phyloP scores from a whole-genome alignment of 2,329 filamentous ascomycete genomes.

The Paracamarosporium sp. region DNA sequence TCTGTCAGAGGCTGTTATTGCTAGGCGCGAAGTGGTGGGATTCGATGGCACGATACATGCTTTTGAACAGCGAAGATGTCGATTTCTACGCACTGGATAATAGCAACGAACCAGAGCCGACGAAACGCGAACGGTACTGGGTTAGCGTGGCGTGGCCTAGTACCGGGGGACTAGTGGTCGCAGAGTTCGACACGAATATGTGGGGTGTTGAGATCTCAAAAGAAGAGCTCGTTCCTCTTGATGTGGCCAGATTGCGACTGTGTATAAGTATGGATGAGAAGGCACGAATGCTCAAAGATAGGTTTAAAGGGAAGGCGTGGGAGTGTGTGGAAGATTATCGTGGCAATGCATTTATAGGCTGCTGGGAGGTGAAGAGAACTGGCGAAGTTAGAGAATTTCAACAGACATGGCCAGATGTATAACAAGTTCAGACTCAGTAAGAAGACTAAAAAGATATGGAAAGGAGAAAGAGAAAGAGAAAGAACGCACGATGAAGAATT shows the following conservation, averaged over 20 bases:
- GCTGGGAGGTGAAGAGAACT: conserved; percentile 7
- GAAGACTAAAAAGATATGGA: no score
- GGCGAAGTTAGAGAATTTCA: conserved; percentile 15
- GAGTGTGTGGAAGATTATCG: conserved; percentile 10
- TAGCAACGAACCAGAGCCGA: conserved; percentile 9
- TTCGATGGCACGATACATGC: conserved; percentile 9
- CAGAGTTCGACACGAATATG: conserved; percentile 19
- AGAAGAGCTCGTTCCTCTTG: conserved; percentile 12
- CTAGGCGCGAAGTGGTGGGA: conserved; percentile 27
- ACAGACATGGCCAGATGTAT: conserved; percentile 7
- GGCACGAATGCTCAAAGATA: conserved; percentile 13
- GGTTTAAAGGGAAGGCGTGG: conserved; percentile 10
- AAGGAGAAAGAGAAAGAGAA: no score
- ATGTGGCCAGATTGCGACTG: conserved; percentile 16
- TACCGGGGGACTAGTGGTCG: conserved; percentile 15
- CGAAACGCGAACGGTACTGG: conserved; percentile 14
- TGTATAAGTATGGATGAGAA: conserved; percentile 15
- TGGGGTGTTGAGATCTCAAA: conserved; percentile 1
- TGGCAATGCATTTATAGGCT: conserved; percentile 14
- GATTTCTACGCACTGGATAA: conserved; percentile 9
- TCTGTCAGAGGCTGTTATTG: conserved; percentile 18
- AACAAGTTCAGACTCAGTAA: no score
- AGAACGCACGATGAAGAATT: no score
- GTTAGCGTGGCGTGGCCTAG: conserved; percentile 22
- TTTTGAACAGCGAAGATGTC: conserved; percentile 9